Evolutionary conservation across 768 basidiomycete genomes (phyloP).

Genomic region (Austroboletus eburneus): DNA sequence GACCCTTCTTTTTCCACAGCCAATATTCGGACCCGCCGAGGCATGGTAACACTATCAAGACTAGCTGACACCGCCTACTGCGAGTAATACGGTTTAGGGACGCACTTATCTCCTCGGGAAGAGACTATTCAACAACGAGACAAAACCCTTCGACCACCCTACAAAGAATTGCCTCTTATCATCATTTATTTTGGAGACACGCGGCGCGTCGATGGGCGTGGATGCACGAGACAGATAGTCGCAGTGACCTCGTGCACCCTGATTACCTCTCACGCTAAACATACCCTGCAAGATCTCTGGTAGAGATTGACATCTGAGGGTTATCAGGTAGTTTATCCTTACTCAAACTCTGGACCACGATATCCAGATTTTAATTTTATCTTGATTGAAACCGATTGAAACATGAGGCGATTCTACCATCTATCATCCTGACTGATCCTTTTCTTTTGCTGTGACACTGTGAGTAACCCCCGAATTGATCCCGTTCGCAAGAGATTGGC

Average conservation of each 20-base stretch:
- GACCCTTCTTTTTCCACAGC: too few species aligned
- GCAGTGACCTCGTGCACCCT: not conserved
- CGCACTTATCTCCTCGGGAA: not conserved
- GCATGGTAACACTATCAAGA: too few species aligned
- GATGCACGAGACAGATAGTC: not conserved
- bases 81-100: too few species aligned
- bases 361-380: constrained; percentile 3
- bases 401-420: constrained; percentile 7
- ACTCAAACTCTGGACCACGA: not conserved
- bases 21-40: too few species aligned
- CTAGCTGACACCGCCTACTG: too few species aligned
- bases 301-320: not conserved
- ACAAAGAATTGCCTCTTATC: not conserved
- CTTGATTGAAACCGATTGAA: constrained; percentile 6
- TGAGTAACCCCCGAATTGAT: constrained; percentile 5
- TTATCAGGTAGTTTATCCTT: not conserved
- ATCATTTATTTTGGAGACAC: too few species aligned
- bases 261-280: not conserved
- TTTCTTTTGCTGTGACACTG: constrained; percentile 13
- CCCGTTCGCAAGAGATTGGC: constrained; percentile 16
- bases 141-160: not conserved
- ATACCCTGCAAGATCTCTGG: not conserved
- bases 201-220: too few species aligned
- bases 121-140: not conserved
- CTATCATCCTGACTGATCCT: constrained; percentile 22